Conservation (phyloP, 2,329 filamentous ascomycete species). For the Penicillium sp. region DNA sequence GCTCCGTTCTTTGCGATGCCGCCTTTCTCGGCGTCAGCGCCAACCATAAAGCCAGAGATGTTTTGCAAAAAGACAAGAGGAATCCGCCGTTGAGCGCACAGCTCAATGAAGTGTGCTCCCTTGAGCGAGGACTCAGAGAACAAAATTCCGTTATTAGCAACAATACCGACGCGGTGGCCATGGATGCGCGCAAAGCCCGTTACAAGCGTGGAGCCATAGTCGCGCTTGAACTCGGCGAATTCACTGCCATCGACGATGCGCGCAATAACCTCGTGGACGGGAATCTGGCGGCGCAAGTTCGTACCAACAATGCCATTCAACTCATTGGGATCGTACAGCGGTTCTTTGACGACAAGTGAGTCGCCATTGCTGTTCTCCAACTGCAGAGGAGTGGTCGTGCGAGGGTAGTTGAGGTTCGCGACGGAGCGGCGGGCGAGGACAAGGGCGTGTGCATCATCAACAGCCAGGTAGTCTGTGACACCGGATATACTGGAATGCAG, state of each 20-base stretch:
- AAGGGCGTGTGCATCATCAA: constrained; percentile 89
- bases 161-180: constrained; percentile 84
- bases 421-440: constrained; percentile 80
- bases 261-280: constrained; percentile 86
- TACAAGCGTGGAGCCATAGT: constrained; percentile 84
- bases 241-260: constrained; percentile 86
- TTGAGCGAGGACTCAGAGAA: constrained; percentile 88
- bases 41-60: constrained; percentile 98
- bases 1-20: constrained; percentile 98
- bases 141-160: constrained; percentile 94
- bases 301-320: constrained; percentile 85
- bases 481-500: constrained; percentile 89
- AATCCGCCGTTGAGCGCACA: constrained; percentile 85
- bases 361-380: constrained; percentile 19
- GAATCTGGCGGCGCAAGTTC: constrained; percentile 81
- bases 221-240: constrained; percentile 91
- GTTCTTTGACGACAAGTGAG: constrained; percentile 61
- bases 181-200: constrained; percentile 90
- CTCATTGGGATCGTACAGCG: constrained; percentile 75
- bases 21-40: constrained; percentile 83
- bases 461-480: constrained; percentile 91
- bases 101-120: constrained; percentile 93
- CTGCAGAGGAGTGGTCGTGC: constrained; percentile 38
- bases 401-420: constrained; percentile 85
- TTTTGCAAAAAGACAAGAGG: constrained; percentile 94